Evolutionary conservation across 2,329 filamentous ascomycete genomes (phyloP).

Genomic region (Monilinia fructicola): DNA sequence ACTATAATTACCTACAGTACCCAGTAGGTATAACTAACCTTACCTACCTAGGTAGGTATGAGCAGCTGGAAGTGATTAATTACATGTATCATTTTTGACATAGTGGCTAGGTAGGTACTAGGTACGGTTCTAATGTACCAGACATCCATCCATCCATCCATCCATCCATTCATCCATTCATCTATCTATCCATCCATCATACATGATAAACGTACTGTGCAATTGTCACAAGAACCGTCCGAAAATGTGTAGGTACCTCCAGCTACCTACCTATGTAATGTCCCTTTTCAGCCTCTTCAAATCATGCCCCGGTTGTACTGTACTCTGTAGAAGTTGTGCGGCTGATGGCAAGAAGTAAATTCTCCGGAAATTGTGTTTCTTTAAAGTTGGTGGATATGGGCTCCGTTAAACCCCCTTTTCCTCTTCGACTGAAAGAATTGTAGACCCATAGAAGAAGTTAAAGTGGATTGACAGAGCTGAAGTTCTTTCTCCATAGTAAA

Average conservation of each 20-base stretch:
- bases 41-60: no score
- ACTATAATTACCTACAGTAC: no score
- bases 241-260: not conserved
- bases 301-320: no score
- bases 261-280: no score
- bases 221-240: not conserved
- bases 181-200: no score
- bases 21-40: no score
- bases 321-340: constrained; percentile 4
- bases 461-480: not conserved
- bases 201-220: not conserved
- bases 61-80: no score
- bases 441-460: constrained; percentile 1
- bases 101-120: no score
- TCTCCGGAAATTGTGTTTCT: not conserved
- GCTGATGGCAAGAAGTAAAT: not conserved
- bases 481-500: constrained; percentile 17
- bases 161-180: no score
- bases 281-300: constrained; percentile 4
- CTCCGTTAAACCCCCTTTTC: constrained; percentile 10
- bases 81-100: no score
- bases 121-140: no score
- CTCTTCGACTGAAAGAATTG: not conserved
- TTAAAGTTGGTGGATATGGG: constrained; percentile 8
- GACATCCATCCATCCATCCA: no score